These are phyloP conservation scores for Trichoderma asperellum DNA, from an alignment of 2,329 filamentous ascomycete genomes.

Conservation along the genomic window DNA sequence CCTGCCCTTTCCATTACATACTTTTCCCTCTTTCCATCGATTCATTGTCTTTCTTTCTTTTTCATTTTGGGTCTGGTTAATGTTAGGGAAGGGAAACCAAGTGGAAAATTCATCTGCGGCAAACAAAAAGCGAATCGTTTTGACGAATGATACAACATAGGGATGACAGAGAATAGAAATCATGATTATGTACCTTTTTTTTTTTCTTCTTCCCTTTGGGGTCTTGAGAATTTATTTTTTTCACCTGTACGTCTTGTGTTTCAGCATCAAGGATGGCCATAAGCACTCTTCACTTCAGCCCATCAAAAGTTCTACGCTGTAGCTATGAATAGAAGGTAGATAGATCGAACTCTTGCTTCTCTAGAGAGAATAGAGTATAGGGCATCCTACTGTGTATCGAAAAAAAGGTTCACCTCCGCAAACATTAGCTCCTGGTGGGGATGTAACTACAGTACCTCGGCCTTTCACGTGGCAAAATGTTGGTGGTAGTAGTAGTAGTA, in stretches of 20 bases:
- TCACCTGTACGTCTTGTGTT: background rate
- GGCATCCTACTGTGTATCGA: background rate
- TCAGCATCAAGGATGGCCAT: background rate
- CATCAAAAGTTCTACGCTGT: background rate
- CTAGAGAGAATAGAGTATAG: background rate
- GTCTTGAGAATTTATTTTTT: background rate
- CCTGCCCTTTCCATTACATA: background rate
- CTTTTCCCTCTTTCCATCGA: background rate
- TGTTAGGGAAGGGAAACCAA: background rate
- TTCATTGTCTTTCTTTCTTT: background rate
- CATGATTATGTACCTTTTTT: background rate
- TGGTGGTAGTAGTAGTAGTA: too few relatives aligned
- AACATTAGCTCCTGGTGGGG: background rate
- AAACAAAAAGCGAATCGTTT: background rate
- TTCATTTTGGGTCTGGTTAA: background rate
- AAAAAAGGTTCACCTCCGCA: background rate
- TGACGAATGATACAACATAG: constrained; percentile 2
- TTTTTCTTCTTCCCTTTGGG: too few relatives aligned
- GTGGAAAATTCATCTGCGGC: background rate
- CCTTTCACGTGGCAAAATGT: background rate
- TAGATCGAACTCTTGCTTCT: background rate
- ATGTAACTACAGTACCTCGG: background rate
- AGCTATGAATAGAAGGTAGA: background rate
- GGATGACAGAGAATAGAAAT: constrained; percentile 4
- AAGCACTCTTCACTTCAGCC: too few relatives aligned